phyloP scores from a whole-genome alignment of 495 filamentous ascomycete genomes.

The Lasiosphaeria ovina region DNA sequence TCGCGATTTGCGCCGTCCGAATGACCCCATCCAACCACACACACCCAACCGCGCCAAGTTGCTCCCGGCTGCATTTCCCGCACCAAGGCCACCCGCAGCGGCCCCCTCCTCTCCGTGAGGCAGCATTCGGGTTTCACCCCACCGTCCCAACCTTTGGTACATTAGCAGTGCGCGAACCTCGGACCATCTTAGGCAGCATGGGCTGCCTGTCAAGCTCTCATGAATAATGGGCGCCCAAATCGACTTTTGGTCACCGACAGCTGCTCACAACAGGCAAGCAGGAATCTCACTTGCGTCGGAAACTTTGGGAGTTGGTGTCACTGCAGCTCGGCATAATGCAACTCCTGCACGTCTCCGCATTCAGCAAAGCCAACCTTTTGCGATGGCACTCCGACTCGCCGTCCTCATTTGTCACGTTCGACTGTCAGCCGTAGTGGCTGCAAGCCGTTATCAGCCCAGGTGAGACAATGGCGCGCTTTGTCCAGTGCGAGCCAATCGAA shows the following conservation, averaged over 20 bases:
- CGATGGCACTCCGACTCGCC: background rate
- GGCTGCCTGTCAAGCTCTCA: background rate
- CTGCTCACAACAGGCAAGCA: background rate
- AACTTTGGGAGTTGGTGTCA: background rate
- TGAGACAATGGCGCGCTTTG: too few relatives aligned
- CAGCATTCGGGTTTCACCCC: background rate
- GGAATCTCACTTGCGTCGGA: background rate
- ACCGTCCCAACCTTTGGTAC: background rate
- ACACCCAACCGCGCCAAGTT: background rate
- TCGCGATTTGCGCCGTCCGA: background rate
- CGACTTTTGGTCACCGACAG: too few relatives aligned
- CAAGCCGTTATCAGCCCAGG: conserved; percentile 10
- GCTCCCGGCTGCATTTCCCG: background rate
- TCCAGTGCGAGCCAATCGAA: too few relatives aligned
- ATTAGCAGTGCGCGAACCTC: background rate
- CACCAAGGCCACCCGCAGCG: background rate
- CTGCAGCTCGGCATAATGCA: background rate
- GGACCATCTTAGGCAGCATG: background rate
- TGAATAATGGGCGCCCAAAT: too few relatives aligned
- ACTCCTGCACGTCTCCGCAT: background rate
- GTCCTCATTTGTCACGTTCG: background rate
- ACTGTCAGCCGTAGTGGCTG: conserved; percentile 2
- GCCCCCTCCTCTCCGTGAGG: background rate
- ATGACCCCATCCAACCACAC: background rate
- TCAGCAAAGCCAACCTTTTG: background rate